A percentile compares a stretch with the other conserved stretches of the same genome.
phyloP scores from a whole-genome alignment of 2,329 filamentous ascomycete species.

The Sclerotinia sclerotiorum region DNA sequence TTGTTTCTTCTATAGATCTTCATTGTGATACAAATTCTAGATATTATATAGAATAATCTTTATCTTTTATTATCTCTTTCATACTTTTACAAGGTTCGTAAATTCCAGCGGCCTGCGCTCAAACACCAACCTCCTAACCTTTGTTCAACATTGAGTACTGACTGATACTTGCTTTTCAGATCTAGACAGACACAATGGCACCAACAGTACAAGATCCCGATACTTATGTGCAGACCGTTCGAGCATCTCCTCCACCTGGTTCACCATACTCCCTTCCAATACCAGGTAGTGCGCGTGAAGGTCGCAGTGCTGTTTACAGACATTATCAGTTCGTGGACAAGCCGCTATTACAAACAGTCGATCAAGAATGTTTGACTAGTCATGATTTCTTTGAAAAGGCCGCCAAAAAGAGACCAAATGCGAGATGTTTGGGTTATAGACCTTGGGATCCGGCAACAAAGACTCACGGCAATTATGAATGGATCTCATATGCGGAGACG shows the following conservation, averaged over 20 bases:
- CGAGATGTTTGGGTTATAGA: constrained; percentile 75
- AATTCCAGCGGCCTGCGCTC: background rate
- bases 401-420: constrained; percentile 61
- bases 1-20: background rate
- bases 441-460: constrained; percentile 75
- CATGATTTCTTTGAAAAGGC: constrained; percentile 79
- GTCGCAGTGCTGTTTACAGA: constrained; percentile 75
- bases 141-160: background rate
- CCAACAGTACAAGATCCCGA: constrained; percentile 33
- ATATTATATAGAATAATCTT: background rate
- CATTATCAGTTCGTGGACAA: constrained; percentile 76
- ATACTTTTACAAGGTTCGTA: constrained; percentile 14
- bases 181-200: constrained; percentile 30
- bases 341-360: constrained; percentile 67
- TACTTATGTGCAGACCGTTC: constrained; percentile 32
- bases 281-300: constrained; percentile 70
- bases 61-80: background rate
- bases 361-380: constrained; percentile 68
- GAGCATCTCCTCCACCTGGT: constrained; percentile 37
- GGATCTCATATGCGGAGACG: constrained; percentile 81
- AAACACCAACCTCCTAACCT: background rate
- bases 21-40: background rate
- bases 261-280: constrained; percentile 74
- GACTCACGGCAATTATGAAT: constrained; percentile 72
- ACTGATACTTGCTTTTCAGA: background rate